Evolutionary conservation across 2,329 filamentous ascomycete genomes (phyloP).

Genomic region (Cryphonectria nitschkei): DNA sequence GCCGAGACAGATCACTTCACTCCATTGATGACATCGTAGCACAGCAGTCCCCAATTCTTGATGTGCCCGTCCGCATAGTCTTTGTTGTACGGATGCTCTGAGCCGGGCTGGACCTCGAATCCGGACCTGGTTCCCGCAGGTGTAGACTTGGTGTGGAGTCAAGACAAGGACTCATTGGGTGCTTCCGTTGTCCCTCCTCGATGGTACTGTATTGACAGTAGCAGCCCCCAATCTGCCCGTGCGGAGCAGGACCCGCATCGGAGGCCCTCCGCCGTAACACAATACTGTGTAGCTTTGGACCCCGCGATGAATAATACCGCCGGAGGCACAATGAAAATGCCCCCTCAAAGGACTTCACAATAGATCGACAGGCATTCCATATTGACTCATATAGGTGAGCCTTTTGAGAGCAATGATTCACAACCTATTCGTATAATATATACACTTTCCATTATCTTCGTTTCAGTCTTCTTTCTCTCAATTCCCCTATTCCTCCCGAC

Average conservation of each 20-base stretch:
- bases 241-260: slow-evolving; percentile 4
- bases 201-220: background rate
- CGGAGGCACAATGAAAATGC: background rate
- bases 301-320: background rate
- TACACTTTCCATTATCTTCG: background rate
- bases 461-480: background rate
- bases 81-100: background rate
- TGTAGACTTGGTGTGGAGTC: background rate
- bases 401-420: background rate
- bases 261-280: background rate
- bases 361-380: background rate
- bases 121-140: background rate
- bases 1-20: background rate
- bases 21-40: background rate
- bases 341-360: background rate
- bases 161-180: background rate
- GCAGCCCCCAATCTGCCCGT: background rate
- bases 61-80: no score
- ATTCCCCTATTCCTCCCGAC: background rate
- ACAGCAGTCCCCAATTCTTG: background rate
- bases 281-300: background rate
- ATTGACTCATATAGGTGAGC: background rate
- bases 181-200: background rate
- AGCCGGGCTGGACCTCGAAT: background rate
- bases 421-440: no score